Evolutionary conservation across 192 early-diverging fungal species (phyloP).

Genomic region (Pilaira anomala): DNA sequence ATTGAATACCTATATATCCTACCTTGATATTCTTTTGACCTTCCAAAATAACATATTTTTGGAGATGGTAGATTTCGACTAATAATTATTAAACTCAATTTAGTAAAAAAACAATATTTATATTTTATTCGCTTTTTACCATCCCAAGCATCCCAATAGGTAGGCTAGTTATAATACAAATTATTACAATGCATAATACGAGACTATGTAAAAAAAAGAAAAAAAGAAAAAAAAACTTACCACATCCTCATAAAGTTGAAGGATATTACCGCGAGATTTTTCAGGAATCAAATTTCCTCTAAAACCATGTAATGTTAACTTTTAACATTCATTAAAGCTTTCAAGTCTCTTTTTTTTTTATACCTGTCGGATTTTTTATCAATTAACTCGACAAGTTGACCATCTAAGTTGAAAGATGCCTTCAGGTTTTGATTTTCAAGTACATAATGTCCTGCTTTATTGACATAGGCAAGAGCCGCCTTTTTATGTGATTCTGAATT

Average conservation of each 20-base stretch:
- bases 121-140: constrained; percentile 19
- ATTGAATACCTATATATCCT: too few relatives aligned
- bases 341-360: neutral
- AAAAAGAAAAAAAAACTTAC: constrained; percentile 20
- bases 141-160: constrained; percentile 57
- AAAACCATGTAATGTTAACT: neutral
- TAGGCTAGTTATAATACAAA: constrained; percentile 41
- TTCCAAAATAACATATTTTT: constrained; percentile 66
- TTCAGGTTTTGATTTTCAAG: constrained; percentile 74
- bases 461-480: constrained; percentile 9
- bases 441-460: constrained; percentile 40
- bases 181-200: too few relatives aligned
- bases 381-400: constrained; percentile 65
- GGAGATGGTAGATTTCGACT: constrained; percentile 93
- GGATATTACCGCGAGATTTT: constrained; percentile 63
- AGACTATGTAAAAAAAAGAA: constrained; percentile 36
- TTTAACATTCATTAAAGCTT: neutral
- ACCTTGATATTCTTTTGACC: constrained; percentile 47
- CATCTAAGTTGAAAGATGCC: constrained; percentile 67
- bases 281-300: constrained; percentile 54
- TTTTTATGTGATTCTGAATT: neutral
- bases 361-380: constrained; percentile 43
- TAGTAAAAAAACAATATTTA: neutral
- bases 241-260: constrained; percentile 85
- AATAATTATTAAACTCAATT: neutral